Evolutionary conservation across 2,329 filamentous ascomycete genomes (phyloP).

Genomic region (Blastomyces silverae): DNA sequence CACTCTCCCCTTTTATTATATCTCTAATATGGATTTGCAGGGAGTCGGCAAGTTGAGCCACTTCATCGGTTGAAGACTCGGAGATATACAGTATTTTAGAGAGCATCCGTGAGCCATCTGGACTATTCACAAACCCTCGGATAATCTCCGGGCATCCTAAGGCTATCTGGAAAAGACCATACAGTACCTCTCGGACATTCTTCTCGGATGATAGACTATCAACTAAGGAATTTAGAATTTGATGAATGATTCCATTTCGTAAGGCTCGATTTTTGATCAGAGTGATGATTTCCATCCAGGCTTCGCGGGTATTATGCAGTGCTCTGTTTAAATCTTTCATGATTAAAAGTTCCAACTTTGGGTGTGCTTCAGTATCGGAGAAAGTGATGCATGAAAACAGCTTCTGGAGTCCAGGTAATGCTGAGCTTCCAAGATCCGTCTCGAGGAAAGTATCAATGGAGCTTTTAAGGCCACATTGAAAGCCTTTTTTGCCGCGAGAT

Average conservation of each 20-base stretch:
- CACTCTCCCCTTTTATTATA: slow-evolving; percentile 35
- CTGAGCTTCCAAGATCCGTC: slow-evolving; percentile 29
- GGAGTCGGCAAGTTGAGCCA: slow-evolving; percentile 40
- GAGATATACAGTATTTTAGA: slow-evolving; percentile 49
- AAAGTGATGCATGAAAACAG: slow-evolving; percentile 36
- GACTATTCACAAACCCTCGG: slow-evolving; percentile 39
- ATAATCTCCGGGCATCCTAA: slow-evolving; percentile 38
- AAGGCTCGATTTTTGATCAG: slow-evolving; percentile 36
- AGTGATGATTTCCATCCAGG: slow-evolving; percentile 37
- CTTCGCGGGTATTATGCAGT: slow-evolving; percentile 31
- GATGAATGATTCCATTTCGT: slow-evolving; percentile 30
- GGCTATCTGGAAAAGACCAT: slow-evolving; percentile 43
- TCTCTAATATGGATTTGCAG: slow-evolving; percentile 32
- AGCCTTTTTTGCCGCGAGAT: slow-evolving; percentile 42
- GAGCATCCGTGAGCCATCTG: slow-evolving; percentile 46
- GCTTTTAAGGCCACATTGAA: slow-evolving; percentile 36
- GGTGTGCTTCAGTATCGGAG: slow-evolving; percentile 33
- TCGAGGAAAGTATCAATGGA: slow-evolving; percentile 33
- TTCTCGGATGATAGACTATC: slow-evolving; percentile 38
- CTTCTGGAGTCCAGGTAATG: slow-evolving; percentile 34
- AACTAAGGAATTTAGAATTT: slow-evolving; percentile 36
- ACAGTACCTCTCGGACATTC: slow-evolving; percentile 32
- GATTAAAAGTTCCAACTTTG: slow-evolving; percentile 32
- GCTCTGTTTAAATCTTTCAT: slow-evolving; percentile 34
- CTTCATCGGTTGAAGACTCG: slow-evolving; percentile 48